Base-by-base conservation (phyloP, 257 asterid species). In the Penstemon barbatus region DNA sequence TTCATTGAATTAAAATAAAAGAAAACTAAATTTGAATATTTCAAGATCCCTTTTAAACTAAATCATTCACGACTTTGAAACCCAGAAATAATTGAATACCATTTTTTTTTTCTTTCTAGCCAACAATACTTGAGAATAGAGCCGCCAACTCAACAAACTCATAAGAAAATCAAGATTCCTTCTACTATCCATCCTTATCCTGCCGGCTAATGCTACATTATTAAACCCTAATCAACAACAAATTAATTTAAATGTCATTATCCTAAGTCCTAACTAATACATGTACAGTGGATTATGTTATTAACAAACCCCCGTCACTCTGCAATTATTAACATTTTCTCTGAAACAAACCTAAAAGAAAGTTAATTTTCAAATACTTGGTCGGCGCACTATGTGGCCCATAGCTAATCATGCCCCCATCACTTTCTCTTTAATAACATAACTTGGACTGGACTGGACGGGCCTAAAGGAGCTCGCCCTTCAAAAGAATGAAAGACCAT, bases 331-430 rank as follows among this genome's bases (percentile, higher is more conserved):
- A 82, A 61, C 71, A 51, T 65, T 44, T 38, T 61, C 64, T 5
- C 41, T 7, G 8, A 19, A 61, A 19, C 42, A 51, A 38, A 59
- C 38, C 57, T 51, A 66, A 55, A 55, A 9, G 56, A 66, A 66
- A 61, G 64, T 69, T 48, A 64, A 57, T 50, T 56, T 36, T 64
- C 48, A 38, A 44, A 69, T 5, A 36, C 13, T 50, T 75, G 87
- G 84, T 54, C 87, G 87, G 86, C 68, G 77, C 74, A 57, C 8
- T 71, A 7, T 74, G 74, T 66, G 88, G 83, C 70, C 81, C 75
- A 66, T 68, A 67, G 7, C 18, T 2, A 1, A 45, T 75, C 74
- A 65, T 38, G 72, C 58, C 67, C 15, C 59, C 41, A 36, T 50
- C 42, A 66, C 37, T 40, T 40, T 55, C 49, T 6, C 41, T 55